Base-by-base conservation (phyloP, 495 filamentous ascomycete species). In the Trichodelitschia bisporula region DNA sequence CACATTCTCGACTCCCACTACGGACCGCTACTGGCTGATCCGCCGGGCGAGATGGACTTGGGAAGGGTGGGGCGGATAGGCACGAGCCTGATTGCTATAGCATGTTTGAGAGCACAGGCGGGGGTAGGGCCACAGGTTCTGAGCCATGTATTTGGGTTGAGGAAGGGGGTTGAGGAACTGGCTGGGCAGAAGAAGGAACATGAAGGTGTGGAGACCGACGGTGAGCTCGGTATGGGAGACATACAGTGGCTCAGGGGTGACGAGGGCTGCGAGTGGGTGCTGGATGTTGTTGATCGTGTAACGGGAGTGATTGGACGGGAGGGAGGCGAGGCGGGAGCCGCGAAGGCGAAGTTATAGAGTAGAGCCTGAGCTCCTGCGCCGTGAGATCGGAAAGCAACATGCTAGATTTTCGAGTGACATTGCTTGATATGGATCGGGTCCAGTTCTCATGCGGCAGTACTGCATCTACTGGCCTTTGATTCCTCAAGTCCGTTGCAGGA, bases 61-160 rank as follows among this genome's bases (percentile, higher is more conserved):
- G 2, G 52, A 58, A 10, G 62, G 50, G 60, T 67, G 0, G 76
- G 76, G 0, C 45, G 76, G 10, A 56, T 68, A 3, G 40, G 69
- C 32, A 79, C 73, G 2, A 70, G 63, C 27, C 52, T 80, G 12
- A 57, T 77, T 4, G 76, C 74, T 0, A 53, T 83, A 19, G 53
- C 73, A 8, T 75, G 67, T 43, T 40, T 83, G 42, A 46, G 76
- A 13, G 61, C 76, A 29, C 76, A 83, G 54, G 69, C 67, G 8
- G 76, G 76, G 1, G 75, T 80, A 2, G 75, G 66, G 1, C 76
- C 76, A 15, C 76, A 83, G 55, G 74, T 83, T 4, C 49, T 66
- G 4, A 71, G 64, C 35, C 76, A 83, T 51, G 53, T 82, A 0
- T 79, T 73, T 54, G 75, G 74, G 3, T 39, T 77, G 43, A 43